Base-by-base conservation (phyloP, 352 stramenopile genomes). In the Phytophthora sojae region DNA sequence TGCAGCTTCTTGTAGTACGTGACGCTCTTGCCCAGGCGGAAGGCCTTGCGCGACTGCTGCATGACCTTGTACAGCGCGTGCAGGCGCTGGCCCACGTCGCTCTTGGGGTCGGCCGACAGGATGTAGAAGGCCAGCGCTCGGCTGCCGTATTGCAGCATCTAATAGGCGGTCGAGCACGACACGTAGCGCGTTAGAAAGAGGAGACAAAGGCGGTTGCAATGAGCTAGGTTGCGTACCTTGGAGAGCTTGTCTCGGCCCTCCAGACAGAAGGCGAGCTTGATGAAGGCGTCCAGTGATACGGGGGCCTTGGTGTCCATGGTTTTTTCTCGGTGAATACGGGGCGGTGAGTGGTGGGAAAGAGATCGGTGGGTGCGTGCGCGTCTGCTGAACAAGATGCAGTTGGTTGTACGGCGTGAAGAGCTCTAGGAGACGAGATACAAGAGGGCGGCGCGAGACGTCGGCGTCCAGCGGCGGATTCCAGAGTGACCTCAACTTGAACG, bases 181-280 rank as follows among this genome's bases (percentile, higher is more conserved):
- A 4, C 25, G 29, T 14, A 64, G 12, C 23, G 3, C 26, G 42
- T 74, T 83, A 64, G 56, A 80, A 53, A 71, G 54, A 25, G 32
- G 23, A 65, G 8, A 25, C 3, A 0, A 4, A 30, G 15, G 3
- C 39, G 39, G 21, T 42, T 30, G 12, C 25, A 21, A 44, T 26
- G n/a, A 0, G 9, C 44, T n/a, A 3, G 4, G 4, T 12, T 1
- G n/a, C 58, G n/a, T n/a, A 95, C 80, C 79, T 96, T 96, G 72
- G 88, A 92, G 71, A 96, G 81, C 70, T 96, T 96, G 73, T 96
- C 90, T 62, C 90, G 83, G 29, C 90, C 90, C 57, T 96, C 90
- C 23, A 96, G 77, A 66, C 77, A 88, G 73, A 92, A 95, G 44
- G 83, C 85, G 15, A 95, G 76, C 61, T 91, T 80, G 14, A 87